Conservation (phyloP, 164 flowering plant species). For the Nymphaea colorata region DNA sequence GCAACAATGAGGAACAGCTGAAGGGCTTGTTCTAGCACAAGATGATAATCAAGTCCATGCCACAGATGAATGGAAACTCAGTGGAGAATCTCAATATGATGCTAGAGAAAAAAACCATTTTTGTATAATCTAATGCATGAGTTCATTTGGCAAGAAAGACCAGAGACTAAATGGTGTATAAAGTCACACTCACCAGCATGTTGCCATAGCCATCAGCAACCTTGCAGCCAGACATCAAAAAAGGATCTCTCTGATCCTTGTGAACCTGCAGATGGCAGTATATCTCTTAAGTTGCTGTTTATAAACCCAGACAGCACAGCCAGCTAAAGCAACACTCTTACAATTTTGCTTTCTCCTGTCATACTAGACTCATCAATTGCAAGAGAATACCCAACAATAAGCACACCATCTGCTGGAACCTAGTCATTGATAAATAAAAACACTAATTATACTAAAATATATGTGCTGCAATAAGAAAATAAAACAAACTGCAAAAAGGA, state of each 20-base stretch:
- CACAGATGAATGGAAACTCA: too few species aligned
- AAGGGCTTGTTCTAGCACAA: too few species aligned
- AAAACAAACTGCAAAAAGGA: too few species aligned
- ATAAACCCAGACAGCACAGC: not conserved
- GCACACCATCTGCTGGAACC: constrained; percentile 94
- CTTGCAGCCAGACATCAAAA: constrained; percentile 96
- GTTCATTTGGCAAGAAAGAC: too few species aligned
- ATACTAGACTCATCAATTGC: constrained; percentile 97
- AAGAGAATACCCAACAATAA: constrained; percentile 79
- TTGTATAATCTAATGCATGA: too few species aligned
- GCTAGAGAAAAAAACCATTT: too few species aligned
- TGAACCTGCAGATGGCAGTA: constrained; percentile 38
- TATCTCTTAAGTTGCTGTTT: not conserved
- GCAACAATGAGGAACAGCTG: too few species aligned
- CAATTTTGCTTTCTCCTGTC: constrained; percentile 99
- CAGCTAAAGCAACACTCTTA: constrained; percentile 15
- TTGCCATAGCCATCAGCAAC: constrained; percentile 95
- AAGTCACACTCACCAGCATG: constrained; percentile 60
- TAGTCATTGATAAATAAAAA: constrained; percentile 6
- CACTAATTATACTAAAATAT: too few species aligned
- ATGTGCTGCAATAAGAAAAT: too few species aligned
- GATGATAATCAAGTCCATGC: too few species aligned
- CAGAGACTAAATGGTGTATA: too few species aligned
- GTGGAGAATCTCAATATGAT: too few species aligned
- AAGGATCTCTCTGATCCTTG: constrained; percentile 68